Evolutionary conservation across 768 basidiomycete species (phyloP).

Genomic region (Suillus subalutaceus): DNA sequence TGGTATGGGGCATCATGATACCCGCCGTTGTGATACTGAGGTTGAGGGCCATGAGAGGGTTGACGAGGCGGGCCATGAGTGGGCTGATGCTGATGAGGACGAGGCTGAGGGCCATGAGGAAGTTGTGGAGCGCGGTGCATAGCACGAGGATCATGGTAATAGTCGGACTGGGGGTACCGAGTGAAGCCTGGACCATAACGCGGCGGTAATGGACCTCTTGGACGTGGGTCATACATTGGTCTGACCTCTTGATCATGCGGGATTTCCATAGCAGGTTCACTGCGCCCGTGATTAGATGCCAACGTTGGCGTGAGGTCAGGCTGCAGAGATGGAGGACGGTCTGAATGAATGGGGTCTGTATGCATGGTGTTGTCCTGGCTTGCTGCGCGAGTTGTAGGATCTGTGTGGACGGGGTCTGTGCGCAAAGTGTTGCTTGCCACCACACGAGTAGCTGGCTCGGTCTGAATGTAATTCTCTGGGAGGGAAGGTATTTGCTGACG

Average conservation of each 20-base stretch:
- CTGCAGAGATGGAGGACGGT: background rate
- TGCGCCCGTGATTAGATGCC: background rate
- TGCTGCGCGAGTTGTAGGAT: background rate
- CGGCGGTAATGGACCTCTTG: background rate
- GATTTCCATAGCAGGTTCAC: background rate
- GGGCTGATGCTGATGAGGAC: background rate
- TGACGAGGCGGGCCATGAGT: background rate
- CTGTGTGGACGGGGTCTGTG: background rate
- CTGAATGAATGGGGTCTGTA: background rate
- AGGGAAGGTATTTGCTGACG: background rate
- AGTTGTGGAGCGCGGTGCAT: background rate
- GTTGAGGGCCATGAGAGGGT: background rate
- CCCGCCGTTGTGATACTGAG: background rate
- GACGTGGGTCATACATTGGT: background rate
- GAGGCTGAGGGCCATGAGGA: background rate
- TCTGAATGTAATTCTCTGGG: background rate
- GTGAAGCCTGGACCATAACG: background rate
- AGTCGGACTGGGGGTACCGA: background rate
- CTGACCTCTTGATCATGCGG: background rate
- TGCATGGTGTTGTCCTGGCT: slow-evolving; percentile 2
- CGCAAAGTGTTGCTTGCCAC: background rate
- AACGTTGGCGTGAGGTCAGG: background rate
- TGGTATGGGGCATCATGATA: background rate
- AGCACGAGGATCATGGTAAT: background rate
- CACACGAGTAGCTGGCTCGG: background rate